phyloP scores from a whole-genome alignment of 2,329 filamentous ascomycete species.

The Phialophora chinensis region DNA sequence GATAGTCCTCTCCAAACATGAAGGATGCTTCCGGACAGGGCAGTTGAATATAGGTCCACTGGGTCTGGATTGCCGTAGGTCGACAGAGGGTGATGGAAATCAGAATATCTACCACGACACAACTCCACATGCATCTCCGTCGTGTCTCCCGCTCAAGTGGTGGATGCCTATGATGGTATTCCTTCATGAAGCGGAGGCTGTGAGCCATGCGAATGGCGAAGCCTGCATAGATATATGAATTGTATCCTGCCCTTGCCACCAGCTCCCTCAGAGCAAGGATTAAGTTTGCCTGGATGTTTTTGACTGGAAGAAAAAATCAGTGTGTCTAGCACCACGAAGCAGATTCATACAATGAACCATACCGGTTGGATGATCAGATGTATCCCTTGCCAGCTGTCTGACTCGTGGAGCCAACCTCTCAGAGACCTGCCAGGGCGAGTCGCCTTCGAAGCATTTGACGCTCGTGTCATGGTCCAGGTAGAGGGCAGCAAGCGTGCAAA shows the following conservation, averaged over 20 bases:
- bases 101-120: too few relatives aligned
- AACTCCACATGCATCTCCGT: too few relatives aligned
- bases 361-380: too few relatives aligned
- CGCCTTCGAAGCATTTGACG: too few relatives aligned
- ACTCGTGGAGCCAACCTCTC: too few relatives aligned
- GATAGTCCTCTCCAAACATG: conserved; percentile 2
- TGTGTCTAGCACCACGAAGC: background rate
- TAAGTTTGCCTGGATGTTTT: conserved; percentile 3
- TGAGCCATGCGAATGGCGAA: conserved; percentile 7
- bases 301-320: conserved; percentile 1
- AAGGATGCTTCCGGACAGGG: conserved; percentile 2
- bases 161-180: conserved; percentile 9
- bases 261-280: conserved; percentile 3
- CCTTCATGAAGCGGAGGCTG: background rate
- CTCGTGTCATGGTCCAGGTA: too few relatives aligned
- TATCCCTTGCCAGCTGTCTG: too few relatives aligned
- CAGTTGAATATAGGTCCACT: background rate
- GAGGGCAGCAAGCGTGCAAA: too few relatives aligned
- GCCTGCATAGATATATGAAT: conserved; percentile 2
- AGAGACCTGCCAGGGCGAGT: too few relatives aligned
- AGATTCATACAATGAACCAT: background rate
- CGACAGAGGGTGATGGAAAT: too few relatives aligned
- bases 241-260: background rate
- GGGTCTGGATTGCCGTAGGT: too few relatives aligned
- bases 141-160: too few relatives aligned